Percentiles rank a stretch among this genome's conserved stretches.
Conservation (phyloP, 352 stramenopile genomes). For the Phytopythium mirpurense region DNA sequence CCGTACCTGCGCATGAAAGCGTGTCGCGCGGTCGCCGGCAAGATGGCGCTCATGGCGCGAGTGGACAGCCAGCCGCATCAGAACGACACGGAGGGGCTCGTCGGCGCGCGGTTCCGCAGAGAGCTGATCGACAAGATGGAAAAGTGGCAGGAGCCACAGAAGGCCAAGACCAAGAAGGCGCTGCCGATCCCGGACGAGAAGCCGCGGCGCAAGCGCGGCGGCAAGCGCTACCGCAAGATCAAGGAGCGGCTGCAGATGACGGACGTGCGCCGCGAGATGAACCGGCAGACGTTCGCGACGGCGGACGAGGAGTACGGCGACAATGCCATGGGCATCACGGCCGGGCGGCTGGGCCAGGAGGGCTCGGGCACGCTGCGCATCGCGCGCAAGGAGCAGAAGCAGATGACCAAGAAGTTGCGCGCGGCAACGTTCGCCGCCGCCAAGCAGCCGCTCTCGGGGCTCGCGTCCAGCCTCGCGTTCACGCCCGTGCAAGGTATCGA, state of each 20-base stretch:
- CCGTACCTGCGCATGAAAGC: constrained; percentile 93
- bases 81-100: constrained; percentile 50
- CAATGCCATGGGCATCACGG: constrained; percentile 96
- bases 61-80: constrained; percentile 89
- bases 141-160: constrained; percentile 97
- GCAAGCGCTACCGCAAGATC: constrained; percentile 93
- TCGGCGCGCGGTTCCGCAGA: constrained; percentile 82
- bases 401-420: constrained; percentile 91
- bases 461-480: constrained; percentile 97
- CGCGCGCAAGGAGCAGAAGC: constrained; percentile 87
- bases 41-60: constrained; percentile 88
- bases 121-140: constrained; percentile 94
- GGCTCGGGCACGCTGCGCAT: constrained; percentile 86
- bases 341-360: constrained; percentile 89
- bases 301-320: constrained; percentile 96
- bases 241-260: constrained; percentile 98
- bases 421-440: constrained; percentile 79
- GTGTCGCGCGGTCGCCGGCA: constrained; percentile 90
- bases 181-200: constrained; percentile 95
- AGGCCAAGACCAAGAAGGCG: constrained; percentile 96
- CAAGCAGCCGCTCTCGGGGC: constrained; percentile 73
- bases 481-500: constrained; percentile 96
- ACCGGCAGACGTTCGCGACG: constrained; percentile 93
- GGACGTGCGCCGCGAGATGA: constrained; percentile 96
- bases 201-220: constrained; percentile 90